Evolutionary conservation across 331 rosid genomes (phyloP).

Genomic region (Malus hybrid): DNA sequence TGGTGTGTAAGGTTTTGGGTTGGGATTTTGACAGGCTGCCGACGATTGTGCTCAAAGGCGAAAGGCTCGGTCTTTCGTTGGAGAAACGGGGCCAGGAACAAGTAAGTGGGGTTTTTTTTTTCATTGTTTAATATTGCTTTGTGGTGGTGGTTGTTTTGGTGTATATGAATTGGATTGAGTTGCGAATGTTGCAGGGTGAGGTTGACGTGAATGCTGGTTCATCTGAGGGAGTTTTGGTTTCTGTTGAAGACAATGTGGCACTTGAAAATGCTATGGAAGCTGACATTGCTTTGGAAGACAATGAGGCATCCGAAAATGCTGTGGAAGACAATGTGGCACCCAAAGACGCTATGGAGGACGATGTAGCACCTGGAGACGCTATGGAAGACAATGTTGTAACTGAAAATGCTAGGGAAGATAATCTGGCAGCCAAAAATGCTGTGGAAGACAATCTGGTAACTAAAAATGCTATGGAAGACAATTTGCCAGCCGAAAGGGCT

Average conservation of each 20-base stretch:
- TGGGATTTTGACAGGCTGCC: conserved; percentile 67
- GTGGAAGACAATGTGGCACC: neutral
- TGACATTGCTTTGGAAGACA: conserved; percentile 1
- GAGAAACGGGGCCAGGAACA: neutral
- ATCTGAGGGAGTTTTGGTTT: conserved; percentile 13
- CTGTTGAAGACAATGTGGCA: conserved; percentile 8
- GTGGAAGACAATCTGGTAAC: neutral
- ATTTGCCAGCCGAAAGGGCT: neutral
- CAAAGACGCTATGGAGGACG: neutral
- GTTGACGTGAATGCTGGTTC: conserved; percentile 18
- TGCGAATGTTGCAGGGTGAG: conserved; percentile 26
- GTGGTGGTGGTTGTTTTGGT: neutral
- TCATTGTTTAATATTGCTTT: neutral
- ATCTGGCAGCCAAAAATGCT: conserved; percentile 1
- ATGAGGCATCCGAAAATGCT: conserved; percentile 1
- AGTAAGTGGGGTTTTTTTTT: conserved; percentile 19
- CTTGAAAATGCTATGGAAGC: neutral
- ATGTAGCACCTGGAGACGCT: neutral
- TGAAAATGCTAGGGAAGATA: neutral
- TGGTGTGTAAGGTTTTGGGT: conserved; percentile 55
- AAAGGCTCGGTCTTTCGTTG: conserved; percentile 35
- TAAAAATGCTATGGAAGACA: neutral
- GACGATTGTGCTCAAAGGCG: conserved; percentile 30
- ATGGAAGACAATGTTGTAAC: too few species aligned
- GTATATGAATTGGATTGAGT: neutral